Percentiles rank a stretch among this genome's conserved stretches.
Conservation (phyloP, 345 rosid genomes). For the Dimocarpus longan region DNA sequence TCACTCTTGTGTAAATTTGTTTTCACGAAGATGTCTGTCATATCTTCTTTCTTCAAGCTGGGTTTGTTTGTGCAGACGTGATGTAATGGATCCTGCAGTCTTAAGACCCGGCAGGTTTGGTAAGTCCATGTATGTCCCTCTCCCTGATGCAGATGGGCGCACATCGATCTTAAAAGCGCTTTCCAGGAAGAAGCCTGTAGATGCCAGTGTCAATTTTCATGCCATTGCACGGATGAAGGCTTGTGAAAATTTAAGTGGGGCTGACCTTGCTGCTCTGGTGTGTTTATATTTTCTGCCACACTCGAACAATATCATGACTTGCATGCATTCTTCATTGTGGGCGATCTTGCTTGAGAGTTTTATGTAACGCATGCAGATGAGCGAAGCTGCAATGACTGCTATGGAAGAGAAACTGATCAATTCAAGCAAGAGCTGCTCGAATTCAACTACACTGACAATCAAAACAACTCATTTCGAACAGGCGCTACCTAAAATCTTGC, state of each 20-base stretch:
- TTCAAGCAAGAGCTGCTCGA: neutral
- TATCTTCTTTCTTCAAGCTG: slow-evolving; percentile 8
- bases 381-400: slow-evolving; percentile 74
- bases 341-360: neutral
- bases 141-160: slow-evolving; percentile 78
- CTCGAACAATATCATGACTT: neutral
- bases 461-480: slow-evolving; percentile 59
- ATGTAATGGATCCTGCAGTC: slow-evolving; percentile 82
- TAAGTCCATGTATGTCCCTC: slow-evolving; percentile 49
- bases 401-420: slow-evolving; percentile 45
- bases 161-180: slow-evolving; percentile 77
- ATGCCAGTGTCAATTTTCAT: no score
- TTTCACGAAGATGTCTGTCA: neutral
- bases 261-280: slow-evolving; percentile 88
- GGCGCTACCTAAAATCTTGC: slow-evolving; percentile 52
- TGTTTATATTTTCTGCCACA: slow-evolving; percentile 13
- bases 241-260: slow-evolving; percentile 19
- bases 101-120: slow-evolving; percentile 73
- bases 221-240: no score
- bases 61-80: slow-evolving; percentile 58
- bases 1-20: neutral
- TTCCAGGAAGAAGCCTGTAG: no score
- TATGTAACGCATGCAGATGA: slow-evolving; percentile 45
- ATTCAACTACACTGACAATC: slow-evolving; percentile 39
- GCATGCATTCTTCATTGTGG: no score